Percentiles rank a stretch among this genome's conserved stretches.
Evolutionary conservation across 148 eudicot genomes (phyloP).

Genomic region (Camellia japonica): DNA sequence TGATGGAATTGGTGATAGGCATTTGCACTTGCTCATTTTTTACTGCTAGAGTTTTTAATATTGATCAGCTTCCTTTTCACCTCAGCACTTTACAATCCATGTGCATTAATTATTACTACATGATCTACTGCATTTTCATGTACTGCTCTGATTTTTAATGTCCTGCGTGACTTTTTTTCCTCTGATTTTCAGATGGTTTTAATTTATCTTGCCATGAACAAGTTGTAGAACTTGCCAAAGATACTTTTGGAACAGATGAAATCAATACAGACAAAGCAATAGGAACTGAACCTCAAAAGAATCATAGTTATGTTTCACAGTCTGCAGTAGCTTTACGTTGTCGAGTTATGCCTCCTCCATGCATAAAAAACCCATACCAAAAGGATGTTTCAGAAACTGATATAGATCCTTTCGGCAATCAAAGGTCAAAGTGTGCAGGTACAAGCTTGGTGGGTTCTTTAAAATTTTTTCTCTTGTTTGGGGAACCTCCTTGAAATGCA

Average conservation of each 20-base stretch:
- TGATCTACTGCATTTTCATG: neutral
- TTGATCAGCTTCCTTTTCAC: neutral
- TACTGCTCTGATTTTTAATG: neutral
- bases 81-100: neutral
- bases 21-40: neutral
- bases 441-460: neutral
- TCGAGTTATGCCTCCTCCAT: slow-evolving; percentile 97
- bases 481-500: neutral
- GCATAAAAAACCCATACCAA: slow-evolving; percentile 70
- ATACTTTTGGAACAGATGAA: slow-evolving; percentile 36
- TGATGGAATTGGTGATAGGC: too few species aligned
- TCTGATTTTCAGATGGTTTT: slow-evolving; percentile 37
- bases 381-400: slow-evolving; percentile 43
- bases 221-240: slow-evolving; percentile 43
- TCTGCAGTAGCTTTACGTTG: slow-evolving; percentile 91
- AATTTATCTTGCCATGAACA: slow-evolving; percentile 30
- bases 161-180: neutral
- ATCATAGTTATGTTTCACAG: slow-evolving; percentile 57
- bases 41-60: neutral
- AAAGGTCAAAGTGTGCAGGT: slow-evolving; percentile 83
- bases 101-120: too few species aligned
- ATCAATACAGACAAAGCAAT: slow-evolving; percentile 32
- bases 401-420: slow-evolving; percentile 61
- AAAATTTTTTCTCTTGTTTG: neutral
- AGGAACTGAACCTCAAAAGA: slow-evolving; percentile 30